Evolutionary conservation across 345 rosid species (phyloP), one percentile per base, ranked within the genome.

Genomic region (Eucalyptus virginea): DNA sequence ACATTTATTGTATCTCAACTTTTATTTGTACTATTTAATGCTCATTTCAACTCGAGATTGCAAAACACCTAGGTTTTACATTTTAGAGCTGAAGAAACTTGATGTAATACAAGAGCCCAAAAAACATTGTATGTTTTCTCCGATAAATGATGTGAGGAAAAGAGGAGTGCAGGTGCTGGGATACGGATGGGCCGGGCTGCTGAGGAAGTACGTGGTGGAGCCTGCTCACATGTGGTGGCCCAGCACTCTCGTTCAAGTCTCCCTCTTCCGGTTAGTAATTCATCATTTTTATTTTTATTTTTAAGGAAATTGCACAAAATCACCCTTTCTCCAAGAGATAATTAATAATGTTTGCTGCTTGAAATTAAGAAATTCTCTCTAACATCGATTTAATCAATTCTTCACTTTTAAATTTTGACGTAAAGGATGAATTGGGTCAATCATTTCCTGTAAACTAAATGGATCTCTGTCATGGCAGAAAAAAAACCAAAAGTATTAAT

Each of bases 171-270:
- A 89, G 91, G 91, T 89, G 62, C 17, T 89, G 80, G 91, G 91
- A 5, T 89, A 89, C 40, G 91, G 91, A 8, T 89, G 91, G 91
- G 91, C 91, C 1, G 91, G 91, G 86, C 60, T 87, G 47, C 49
- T 89, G 58, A 87, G 91, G 89, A 89, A 80, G 60, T 89, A 87
- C 77, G 91, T 37, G 51, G 91, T 89, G 45, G 91, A 89, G 60
- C 91, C 91, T 8, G 91, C 91, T 30, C 89, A 89, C 56, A 89
- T 89, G 91, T 89, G 91, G 91, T 89, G 91, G 91, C 91, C 91
- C 0, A 77, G 47, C 85, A 87, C 91, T 48, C 91, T 89, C 34
- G 91, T 89, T 32, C 91, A 89, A 47, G 87, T 89, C 91, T 89
- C 91, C 83, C 51, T 89, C 47, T 89, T 89, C 89, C 87, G 91